Percentiles rank a stretch among this genome's conserved stretches.
Evolutionary conservation across 257 asterid genomes (phyloP).

Genomic region (Linderniella brevidens): DNA sequence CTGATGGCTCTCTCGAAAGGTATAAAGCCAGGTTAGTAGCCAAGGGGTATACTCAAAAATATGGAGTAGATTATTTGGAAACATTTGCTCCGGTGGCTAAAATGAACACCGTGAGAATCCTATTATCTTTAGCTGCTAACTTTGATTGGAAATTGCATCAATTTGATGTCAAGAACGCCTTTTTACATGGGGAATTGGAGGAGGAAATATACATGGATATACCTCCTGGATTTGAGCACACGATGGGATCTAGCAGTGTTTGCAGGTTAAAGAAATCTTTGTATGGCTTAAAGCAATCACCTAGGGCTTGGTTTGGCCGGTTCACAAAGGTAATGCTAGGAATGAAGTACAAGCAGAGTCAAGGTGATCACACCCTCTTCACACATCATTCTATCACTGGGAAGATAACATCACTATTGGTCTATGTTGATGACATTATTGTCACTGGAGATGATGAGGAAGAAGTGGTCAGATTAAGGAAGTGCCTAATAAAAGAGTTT

Average conservation of each 20-base stretch:
- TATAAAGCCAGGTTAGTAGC: constrained; percentile 1
- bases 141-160: background rate
- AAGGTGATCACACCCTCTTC: too few species aligned
- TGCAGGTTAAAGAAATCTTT: background rate
- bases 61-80: background rate
- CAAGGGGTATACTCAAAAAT: background rate
- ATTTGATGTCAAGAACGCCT: background rate
- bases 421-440: too few species aligned
- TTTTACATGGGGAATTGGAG: background rate
- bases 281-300: too few species aligned
- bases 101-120: background rate
- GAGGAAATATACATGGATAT: background rate
- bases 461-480: too few species aligned
- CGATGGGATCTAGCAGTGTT: background rate
- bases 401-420: too few species aligned
- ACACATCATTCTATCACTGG: too few species aligned
- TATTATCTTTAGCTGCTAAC: background rate
- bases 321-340: too few species aligned
- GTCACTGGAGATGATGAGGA: too few species aligned
- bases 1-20: background rate
- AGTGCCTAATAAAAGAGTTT: too few species aligned
- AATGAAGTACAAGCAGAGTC: too few species aligned
- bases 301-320: too few species aligned
- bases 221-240: background rate
- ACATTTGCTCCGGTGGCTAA: background rate